Conservation (phyloP, 495 filamentous ascomycete species). For the Podospora fimiseda region DNA sequence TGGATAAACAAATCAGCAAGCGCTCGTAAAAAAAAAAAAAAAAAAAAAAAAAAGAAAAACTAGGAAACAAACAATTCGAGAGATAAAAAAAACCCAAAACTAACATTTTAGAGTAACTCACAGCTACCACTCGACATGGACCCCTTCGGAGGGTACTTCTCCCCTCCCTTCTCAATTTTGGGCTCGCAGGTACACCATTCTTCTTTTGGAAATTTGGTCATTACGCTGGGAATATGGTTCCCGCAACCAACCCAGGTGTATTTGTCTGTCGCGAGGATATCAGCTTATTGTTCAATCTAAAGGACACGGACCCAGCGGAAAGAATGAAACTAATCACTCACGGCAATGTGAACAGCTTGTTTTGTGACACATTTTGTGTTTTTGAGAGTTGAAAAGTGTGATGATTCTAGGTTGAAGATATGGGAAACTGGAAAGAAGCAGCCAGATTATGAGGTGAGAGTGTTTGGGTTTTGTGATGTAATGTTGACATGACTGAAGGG, state of each 20-base stretch:
- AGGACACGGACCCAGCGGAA: neutral
- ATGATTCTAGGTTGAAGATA: neutral
- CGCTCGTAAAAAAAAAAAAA: no score
- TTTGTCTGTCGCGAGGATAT: conserved; percentile 44
- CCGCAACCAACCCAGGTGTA: conserved; percentile 69
- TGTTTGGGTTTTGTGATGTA: no score
- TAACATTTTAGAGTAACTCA: no score
- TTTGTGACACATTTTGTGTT: conserved; percentile 18
- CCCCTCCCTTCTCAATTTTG: no score
- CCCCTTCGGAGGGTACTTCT: no score
- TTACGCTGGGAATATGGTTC: conserved; percentile 57
- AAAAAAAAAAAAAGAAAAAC: no score
- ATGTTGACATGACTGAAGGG: no score
- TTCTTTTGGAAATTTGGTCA: conserved; percentile 53
- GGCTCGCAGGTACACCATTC: conserved; percentile 61
- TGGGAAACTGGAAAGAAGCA: neutral
- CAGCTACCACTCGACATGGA: no score
- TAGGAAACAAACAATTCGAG: no score
- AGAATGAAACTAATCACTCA: neutral
- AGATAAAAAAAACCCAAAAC: no score
- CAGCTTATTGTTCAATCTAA: neutral
- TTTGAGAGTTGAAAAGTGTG: neutral
- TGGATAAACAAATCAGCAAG: no score
- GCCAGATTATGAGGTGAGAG: neutral
- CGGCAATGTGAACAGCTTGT: conserved; percentile 9